A percentile compares a stretch with the other conserved stretches of the same genome.
These are phyloP conservation scores for Ceratocystis ficicola DNA, from an alignment of 2,329 filamentous ascomycete genomes.

Conservation along the genomic window DNA sequence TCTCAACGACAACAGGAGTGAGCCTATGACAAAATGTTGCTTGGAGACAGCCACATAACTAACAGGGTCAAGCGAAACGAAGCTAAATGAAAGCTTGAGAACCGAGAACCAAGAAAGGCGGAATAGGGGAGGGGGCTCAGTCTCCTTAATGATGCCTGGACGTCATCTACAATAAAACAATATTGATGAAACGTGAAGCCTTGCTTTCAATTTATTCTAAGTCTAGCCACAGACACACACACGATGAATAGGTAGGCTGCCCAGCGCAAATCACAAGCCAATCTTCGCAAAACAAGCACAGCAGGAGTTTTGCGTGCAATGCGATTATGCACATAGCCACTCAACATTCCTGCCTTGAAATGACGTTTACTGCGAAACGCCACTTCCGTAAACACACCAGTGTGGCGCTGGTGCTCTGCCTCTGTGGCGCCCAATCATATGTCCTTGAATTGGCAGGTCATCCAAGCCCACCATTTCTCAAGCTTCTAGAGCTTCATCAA, in stretches of 20 bases:
- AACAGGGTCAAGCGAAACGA: constrained; percentile 5
- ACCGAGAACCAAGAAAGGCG: not conserved
- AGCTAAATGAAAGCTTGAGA: constrained; percentile 3
- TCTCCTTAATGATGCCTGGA: not conserved
- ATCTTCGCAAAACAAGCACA: not conserved
- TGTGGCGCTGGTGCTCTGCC: not conserved
- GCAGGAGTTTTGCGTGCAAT: not conserved
- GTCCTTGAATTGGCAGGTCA: not conserved
- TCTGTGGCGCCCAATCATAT: constrained; percentile 6
- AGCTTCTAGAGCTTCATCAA: not conserved
- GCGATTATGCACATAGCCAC: not conserved
- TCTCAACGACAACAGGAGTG: not conserved
- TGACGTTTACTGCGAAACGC: not conserved
- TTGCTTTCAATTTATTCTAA: not conserved
- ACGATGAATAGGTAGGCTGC: not conserved
- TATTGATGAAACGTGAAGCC: not conserved
- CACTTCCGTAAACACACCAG: not conserved
- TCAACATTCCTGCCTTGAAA: not conserved
- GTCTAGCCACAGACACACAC: not conserved
- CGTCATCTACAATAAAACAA: not conserved
- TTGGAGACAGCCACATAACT: not conserved
- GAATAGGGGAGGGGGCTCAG: not conserved
- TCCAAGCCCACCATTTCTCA: not conserved
- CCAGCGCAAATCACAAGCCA: not conserved
- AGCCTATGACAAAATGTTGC: not conserved